Base-by-base conservation (phyloP, 768 basidiomycete genomes). In the Rhodotorula babjevae region DNA sequence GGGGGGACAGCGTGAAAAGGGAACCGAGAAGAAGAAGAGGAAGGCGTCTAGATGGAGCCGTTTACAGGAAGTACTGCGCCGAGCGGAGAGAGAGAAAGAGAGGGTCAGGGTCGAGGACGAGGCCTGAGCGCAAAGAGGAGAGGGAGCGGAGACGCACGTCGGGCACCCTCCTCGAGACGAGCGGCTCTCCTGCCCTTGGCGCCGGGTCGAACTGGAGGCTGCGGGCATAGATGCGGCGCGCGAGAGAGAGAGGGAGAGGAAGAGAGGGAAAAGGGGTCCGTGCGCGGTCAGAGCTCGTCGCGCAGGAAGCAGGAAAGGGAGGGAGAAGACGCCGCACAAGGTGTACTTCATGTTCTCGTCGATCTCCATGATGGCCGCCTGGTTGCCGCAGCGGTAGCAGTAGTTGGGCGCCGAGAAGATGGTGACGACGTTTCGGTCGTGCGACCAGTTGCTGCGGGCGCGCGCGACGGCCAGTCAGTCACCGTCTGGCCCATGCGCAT, bases 151-250 rank as follows among this genome's bases (percentile, higher is more conserved):
- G 42, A 44, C 75, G 36, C 31, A 76, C 78, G 62, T 79, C 78
- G 55, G 78, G 78, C 31, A 79, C 79, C 64, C 80, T 75, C 67
- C 80, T 74, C 23, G 94, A 93, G 75, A 99, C 96, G 71, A 98
- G 88, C 61, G 96, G 96, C 82, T 99, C 96, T 78, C 96, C 96
- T 80, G 95, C 93, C 81, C 96, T 86, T 78, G 96, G 96, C 77
- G 96, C 96, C 80, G 96, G 96, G 83, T 99, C 96, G 83, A 98
- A 99, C 87, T 99, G 96, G 83, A 99, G 87, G 90, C 93, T 98
- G 77, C 25, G 49, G 42, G 42, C 9, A 42, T 14, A 42, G 42
- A 14, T 14, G 42, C 7, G 42, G 42, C 42, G 42, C 42, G 42
- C 42, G 42, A 42, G 14, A 8, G 9, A 42, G 42, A 14, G 42